These are phyloP conservation scores for Huntiella decipiens DNA, from an alignment of 2,329 filamentous ascomycete species.

Conservation along the genomic window DNA sequence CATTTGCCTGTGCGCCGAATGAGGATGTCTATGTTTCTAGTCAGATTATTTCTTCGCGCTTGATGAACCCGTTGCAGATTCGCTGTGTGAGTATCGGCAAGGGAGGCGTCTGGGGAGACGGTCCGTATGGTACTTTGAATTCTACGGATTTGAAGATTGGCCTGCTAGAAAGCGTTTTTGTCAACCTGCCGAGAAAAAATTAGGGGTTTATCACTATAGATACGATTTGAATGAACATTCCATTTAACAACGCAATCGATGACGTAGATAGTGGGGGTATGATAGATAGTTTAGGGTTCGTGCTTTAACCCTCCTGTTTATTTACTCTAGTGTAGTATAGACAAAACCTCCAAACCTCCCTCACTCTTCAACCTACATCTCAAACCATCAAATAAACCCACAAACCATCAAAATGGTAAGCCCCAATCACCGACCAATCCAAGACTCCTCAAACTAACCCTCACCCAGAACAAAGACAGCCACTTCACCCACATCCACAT, in stretches of 20 bases:
- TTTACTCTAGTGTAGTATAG: neutral
- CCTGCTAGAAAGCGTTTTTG: conserved; percentile 6
- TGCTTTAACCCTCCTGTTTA: neutral
- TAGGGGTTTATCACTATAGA: neutral
- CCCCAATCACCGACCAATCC: neutral
- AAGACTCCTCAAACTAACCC: neutral
- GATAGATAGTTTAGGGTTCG: neutral
- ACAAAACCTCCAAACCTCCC: neutral
- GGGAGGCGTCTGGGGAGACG: conserved; percentile 8
- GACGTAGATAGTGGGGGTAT: neutral
- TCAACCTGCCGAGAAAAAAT: neutral
- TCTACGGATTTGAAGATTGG: conserved; percentile 8
- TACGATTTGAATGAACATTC: too few species aligned
- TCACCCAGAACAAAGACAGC: conserved; percentile 50
- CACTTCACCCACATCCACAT: conserved; percentile 60
- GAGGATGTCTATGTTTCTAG: conserved; percentile 7
- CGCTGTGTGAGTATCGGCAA: conserved; percentile 5
- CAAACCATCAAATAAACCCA: too few species aligned
- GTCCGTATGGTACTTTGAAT: neutral
- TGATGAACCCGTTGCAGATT: conserved; percentile 10
- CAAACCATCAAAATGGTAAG: conserved; percentile 1
- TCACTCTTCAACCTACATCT: neutral
- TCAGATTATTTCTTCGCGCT: conserved; percentile 1
- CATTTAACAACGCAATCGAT: too few species aligned
- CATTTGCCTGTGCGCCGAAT: conserved; percentile 10